Percentiles rank a stretch among this genome's conserved stretches.
These are phyloP conservation scores for Styphnolobium japonicum DNA, from an alignment of 306 rosid genomes.

Conservation along the genomic window DNA sequence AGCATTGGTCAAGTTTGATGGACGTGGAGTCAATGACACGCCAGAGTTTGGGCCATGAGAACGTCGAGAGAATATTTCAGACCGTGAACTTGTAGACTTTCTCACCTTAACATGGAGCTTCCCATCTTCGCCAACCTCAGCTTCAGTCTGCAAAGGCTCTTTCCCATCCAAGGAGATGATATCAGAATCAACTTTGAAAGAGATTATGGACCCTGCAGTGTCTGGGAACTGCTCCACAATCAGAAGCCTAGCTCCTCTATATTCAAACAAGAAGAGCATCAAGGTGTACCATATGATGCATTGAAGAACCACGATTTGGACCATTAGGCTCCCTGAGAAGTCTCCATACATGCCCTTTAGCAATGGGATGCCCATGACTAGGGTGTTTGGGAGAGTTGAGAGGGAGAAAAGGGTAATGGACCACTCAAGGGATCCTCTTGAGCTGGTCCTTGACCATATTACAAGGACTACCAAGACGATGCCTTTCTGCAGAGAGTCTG, in stretches of 20 bases:
- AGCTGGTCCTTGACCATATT: conserved; percentile 56
- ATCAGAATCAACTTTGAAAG: conserved; percentile 81
- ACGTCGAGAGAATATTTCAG: conserved; percentile 62
- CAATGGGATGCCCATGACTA: conserved; percentile 84
- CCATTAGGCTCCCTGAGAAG: conserved; percentile 60
- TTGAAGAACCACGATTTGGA: conserved; percentile 79
- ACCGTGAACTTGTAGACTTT: conserved; percentile 62
- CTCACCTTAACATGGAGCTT: conserved; percentile 72
- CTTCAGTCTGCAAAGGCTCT: conserved; percentile 73
- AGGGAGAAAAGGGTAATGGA: conserved; percentile 81
- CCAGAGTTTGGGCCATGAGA: conserved; percentile 67
- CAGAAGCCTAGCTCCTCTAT: conserved; percentile 68
- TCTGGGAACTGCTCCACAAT: conserved; percentile 86
- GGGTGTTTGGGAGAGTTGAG: conserved; percentile 76
- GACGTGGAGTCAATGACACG: conserved; percentile 65
- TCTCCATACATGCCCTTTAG: conserved; percentile 79
- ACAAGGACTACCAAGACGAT: conserved; percentile 46
- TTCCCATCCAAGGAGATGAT: conserved; percentile 71
- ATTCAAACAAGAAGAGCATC: conserved; percentile 81
- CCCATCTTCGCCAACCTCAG: conserved; percentile 83
- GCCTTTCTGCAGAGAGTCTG: conserved; percentile 67
- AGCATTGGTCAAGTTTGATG: conserved; percentile 75
- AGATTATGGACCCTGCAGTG: conserved; percentile 68
- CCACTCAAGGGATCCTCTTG: conserved; percentile 72
- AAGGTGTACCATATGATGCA: conserved; percentile 81